Evolutionary conservation across 179 eudicot genomes (phyloP), one percentile per base, ranked within the genome.

Genomic region (Silene vulgaris): DNA sequence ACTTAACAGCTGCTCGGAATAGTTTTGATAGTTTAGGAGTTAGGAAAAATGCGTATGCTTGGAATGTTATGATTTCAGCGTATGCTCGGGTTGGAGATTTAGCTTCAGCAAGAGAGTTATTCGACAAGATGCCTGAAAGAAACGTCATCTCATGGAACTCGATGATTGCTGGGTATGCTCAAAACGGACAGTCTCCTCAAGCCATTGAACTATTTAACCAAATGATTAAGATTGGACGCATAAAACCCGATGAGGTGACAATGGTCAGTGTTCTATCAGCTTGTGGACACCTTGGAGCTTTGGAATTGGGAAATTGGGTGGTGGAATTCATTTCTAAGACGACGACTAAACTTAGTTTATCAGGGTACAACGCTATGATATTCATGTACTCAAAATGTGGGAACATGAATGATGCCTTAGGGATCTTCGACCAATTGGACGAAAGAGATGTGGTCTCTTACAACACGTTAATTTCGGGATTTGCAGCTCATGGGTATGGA

Each of bases 301-400:
- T 90, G 35, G 90, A 86, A 77, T 74, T 87, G 37, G 90, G 90
- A 1, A 84, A 82, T 28, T 83, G 85, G 87, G 85, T 78, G n/a
- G 83, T 86, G 40, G 75, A 74, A 30, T 73, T 77, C 63, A 48
- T 90, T 28, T 67, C 69, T 13, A 60, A 81, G 50, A 71, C 72
- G 69, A 60, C 71, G 37, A 77, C 82, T 16, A 77, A 72, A 50
- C 80, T 88, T 75, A 84, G 84, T 77, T 50, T 79, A 17, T 80
- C 90, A 26, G 89, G 84, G 16, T 82, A 83, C 75, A 90, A 88
- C 78, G 78, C 95, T 35, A 78, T 88, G 77, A 87, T 90, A 70
- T 90, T 80, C 73, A 88, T 90, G 95, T 88, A 88, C 75, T 87
- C 95, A 3, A 90, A 83, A 76, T 88, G 95, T 73, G 95, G 95